Percentiles rank a stretch among this genome's conserved stretches.
These are phyloP conservation scores for Vigna radiata DNA, from an alignment of 306 rosid genomes.

Conservation along the genomic window DNA sequence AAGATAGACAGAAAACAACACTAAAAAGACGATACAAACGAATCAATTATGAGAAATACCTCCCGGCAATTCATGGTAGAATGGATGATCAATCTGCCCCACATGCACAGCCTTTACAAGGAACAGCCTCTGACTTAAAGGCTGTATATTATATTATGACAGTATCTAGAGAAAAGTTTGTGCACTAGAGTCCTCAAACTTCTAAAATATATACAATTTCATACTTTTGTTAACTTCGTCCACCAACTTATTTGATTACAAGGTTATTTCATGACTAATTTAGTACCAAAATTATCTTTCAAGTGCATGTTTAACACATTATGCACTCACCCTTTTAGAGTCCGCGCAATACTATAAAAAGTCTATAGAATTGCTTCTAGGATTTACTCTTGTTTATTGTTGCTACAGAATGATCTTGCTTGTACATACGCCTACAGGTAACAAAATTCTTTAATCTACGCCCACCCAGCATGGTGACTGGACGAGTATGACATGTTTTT, in stretches of 20 bases:
- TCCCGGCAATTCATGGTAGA: neutral
- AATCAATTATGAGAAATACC: neutral
- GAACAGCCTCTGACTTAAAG: neutral
- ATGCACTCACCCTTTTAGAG: neutral
- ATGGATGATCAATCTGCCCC: neutral
- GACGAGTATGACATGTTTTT: constrained; percentile 9
- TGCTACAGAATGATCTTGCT: neutral
- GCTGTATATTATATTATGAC: neutral
- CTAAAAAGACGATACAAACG: neutral
- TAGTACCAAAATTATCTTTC: neutral
- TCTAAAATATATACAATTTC: neutral
- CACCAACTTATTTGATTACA: neutral
- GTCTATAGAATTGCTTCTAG: neutral
- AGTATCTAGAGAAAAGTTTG: neutral
- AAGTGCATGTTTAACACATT: neutral
- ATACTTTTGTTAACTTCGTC: neutral
- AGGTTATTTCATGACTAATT: neutral
- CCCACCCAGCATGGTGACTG: neutral
- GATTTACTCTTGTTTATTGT: neutral
- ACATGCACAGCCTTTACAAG: neutral
- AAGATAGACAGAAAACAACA: neutral
- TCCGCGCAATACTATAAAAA: neutral
- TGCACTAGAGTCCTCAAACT: neutral
- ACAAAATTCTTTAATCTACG: neutral
- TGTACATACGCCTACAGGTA: neutral